Evolutionary conservation across 441 rosid genomes (phyloP).

Genomic region (Erysimum cheiri): DNA sequence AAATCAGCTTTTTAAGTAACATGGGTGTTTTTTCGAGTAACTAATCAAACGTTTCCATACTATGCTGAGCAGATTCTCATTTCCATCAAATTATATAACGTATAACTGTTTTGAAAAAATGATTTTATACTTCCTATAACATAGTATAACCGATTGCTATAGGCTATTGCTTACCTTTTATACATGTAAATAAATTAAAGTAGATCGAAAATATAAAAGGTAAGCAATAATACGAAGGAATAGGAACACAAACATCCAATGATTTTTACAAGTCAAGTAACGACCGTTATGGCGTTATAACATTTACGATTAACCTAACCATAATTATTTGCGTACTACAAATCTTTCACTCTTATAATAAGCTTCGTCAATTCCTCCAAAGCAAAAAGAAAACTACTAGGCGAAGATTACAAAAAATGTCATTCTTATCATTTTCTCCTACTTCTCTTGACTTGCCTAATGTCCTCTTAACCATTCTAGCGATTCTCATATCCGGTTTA

Average conservation of each 20-base stretch:
- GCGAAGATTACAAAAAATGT: slow-evolving; percentile 5
- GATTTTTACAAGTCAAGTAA: not conserved
- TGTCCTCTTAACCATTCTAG: not conserved
- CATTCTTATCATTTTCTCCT: slow-evolving; percentile 8
- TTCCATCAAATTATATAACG: slow-evolving; percentile 5
- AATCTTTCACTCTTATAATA: slow-evolving; percentile 28
- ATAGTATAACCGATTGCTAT: not conserved
- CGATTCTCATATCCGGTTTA: slow-evolving; percentile 42
- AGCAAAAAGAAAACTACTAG: not conserved
- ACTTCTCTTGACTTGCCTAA: slow-evolving; percentile 44
- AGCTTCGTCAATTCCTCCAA: slow-evolving; percentile 18
- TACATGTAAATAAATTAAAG: not conserved
- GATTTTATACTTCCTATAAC: slow-evolving; percentile 8
- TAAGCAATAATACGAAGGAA: not conserved
- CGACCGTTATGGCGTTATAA: slow-evolving; percentile 5
- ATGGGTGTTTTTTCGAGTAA: not conserved
- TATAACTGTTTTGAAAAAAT: not conserved
- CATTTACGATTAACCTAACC: not conserved
- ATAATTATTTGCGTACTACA: not conserved
- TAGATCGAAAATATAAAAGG: not conserved
- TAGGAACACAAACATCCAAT: not conserved
- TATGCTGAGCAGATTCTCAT: not conserved
- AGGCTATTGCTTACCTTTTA: too few species aligned
- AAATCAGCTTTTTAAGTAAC: not conserved
- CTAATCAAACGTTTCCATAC: not conserved